Percentiles rank a stretch among this genome's conserved stretches.
Evolutionary conservation across 352 stramenopile species (phyloP).

Genomic region (Blastocystis sp.): DNA sequence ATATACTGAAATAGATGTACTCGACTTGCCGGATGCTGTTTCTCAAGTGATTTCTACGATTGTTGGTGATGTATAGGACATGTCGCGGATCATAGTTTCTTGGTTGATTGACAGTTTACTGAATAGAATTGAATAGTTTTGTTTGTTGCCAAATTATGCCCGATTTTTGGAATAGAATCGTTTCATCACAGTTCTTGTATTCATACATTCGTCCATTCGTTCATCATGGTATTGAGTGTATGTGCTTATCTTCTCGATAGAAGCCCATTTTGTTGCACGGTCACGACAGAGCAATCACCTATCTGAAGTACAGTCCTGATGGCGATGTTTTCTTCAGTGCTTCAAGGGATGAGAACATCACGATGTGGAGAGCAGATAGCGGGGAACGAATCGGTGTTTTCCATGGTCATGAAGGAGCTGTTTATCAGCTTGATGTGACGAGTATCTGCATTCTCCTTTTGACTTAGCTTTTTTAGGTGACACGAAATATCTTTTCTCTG

Average conservation of each 20-base stretch:
- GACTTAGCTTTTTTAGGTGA: constrained; percentile 65
- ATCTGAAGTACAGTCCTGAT: constrained; percentile 96
- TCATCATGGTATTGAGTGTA: not conserved
- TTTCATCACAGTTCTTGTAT: not conserved
- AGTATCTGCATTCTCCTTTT: not conserved
- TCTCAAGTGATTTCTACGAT: not conserved
- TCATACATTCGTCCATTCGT: not conserved
- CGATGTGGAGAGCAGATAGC: constrained; percentile 90
- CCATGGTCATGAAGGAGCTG: constrained; percentile 87
- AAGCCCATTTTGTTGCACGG: constrained; percentile 93
- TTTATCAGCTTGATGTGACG: constrained; percentile 88
- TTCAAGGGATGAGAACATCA: constrained; percentile 73
- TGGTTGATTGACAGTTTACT: not conserved
- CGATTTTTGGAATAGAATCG: not conserved
- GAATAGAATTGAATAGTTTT: not conserved
- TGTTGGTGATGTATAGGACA: not conserved
- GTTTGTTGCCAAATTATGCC: not conserved
- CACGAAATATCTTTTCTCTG: constrained; percentile 86
- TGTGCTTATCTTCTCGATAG: not conserved
- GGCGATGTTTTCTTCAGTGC: constrained; percentile 92
- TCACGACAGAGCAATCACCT: constrained; percentile 94
- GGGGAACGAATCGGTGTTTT: constrained; percentile 92
- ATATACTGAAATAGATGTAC: not conserved
- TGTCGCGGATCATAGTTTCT: not conserved
- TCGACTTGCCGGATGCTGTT: not conserved